phyloP scores from a whole-genome alignment of 2,329 filamentous ascomycete species.

The Talaromyces atroroseus region DNA sequence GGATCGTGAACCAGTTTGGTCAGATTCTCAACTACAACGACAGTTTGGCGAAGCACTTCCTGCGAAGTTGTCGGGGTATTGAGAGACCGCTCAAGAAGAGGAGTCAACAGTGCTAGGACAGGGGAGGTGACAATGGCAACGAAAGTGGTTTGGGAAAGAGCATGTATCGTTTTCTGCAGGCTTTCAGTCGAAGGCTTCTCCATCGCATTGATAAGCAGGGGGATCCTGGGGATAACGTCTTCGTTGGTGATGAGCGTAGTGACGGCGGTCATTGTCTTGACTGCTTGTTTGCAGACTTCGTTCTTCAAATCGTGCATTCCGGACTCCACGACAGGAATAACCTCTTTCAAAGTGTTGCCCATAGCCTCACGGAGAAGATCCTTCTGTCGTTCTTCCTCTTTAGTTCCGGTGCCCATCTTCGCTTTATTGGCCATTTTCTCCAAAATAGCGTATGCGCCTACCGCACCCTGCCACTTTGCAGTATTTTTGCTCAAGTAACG shows the following conservation, averaged over 20 bases:
- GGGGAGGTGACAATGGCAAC: constrained; percentile 94
- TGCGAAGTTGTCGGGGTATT: constrained; percentile 88
- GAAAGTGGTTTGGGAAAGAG: constrained; percentile 95
- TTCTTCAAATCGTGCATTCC: constrained; percentile 96
- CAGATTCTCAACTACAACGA: constrained; percentile 95
- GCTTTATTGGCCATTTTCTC: constrained; percentile 95
- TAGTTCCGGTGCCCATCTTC: constrained; percentile 74
- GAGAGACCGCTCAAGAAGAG: constrained; percentile 86
- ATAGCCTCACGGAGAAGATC: constrained; percentile 85
- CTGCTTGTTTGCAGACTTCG: constrained; percentile 78
- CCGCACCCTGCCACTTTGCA: constrained; percentile 95
- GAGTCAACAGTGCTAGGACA: constrained; percentile 87
- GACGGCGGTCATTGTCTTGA: constrained; percentile 84
- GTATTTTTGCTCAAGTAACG: constrained; percentile 75
- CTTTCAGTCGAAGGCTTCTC: constrained; percentile 85
- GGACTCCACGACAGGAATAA: constrained; percentile 86
- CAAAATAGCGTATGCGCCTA: constrained; percentile 76
- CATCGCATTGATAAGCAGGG: constrained; percentile 89
- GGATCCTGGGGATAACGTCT: constrained; percentile 87
- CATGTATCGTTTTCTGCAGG: constrained; percentile 92
- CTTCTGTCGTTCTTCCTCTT: constrained; percentile 80
- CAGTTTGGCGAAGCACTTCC: constrained; percentile 90
- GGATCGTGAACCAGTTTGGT: constrained; percentile 97
- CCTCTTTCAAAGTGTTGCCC: constrained; percentile 68
- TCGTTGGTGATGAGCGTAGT: constrained; percentile 92